Base-by-base conservation (phyloP, 495 filamentous ascomycete genomes). In the Penicillium cosmopolitanum region DNA sequence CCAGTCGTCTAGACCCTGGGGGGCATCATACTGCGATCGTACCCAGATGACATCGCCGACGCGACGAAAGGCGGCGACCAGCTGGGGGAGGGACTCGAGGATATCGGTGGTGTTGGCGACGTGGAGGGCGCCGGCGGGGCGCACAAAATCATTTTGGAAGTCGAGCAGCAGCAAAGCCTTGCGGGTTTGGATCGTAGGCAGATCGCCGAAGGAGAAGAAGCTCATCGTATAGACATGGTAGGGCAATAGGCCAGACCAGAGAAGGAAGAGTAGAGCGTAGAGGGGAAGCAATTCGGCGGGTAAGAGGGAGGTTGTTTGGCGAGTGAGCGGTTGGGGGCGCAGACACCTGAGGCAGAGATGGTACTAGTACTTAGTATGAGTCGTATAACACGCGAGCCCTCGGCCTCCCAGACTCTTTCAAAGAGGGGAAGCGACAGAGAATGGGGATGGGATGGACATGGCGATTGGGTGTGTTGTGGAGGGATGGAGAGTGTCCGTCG, bases 131-230 rank as follows among this genome's bases (percentile, higher is more conserved):
- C 89, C 92, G 38, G 85, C 82, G 1, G 84, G 73, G 28, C 85
- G 82, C 46, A 96, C 71, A 66, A 97, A 96, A 72, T 97, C 95
- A 69, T 97, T 96, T 62, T 98, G 95, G 21, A 96, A 82, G 67
- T 96, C 93, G 53, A 97, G 78, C 13, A 97, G 71, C 23, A 98
- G 77, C 40, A 98, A 74, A 1, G 92, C 95, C 76, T 93, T 90
- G 51, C 92, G 85, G 11, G 93, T 95, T 55, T 84, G 75, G 55
- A 89, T 82, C 19, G 72, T 67, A 15, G 85, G 83, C 23, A 82
- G 52, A 58, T 72, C 65, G 47, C 66, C 69, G 52, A 77, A 66
- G 52, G 73, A 66, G 58, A 79, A 64, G 67, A 70, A 63, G 64
- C 62, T 77, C 74, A 79, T 79, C 43, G 56, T 72, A 51, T 35